These are phyloP conservation scores for Grigorovia yakushimaensis DNA, from an alignment of 805 yeast species.

Conservation along the genomic window DNA sequence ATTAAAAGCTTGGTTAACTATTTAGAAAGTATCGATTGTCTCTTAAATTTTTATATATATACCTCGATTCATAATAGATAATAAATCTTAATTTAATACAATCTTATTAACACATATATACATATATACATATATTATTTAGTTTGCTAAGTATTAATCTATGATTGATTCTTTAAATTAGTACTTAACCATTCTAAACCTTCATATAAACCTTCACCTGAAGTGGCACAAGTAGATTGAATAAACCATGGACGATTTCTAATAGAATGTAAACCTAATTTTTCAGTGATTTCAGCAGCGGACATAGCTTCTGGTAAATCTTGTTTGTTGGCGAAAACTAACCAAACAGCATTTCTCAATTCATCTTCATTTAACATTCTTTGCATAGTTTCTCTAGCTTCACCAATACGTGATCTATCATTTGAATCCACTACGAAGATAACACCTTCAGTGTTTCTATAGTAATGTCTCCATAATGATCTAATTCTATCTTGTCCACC, in stretches of 20 bases:
- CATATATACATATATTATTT: not conserved
- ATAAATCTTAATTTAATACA: not conserved
- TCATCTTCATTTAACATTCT: constrained; percentile 98
- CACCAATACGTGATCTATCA: constrained; percentile 95
- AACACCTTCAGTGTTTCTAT: constrained; percentile 97
- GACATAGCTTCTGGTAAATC: constrained; percentile 98
- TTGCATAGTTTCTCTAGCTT: constrained; percentile 96
- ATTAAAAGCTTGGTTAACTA: too few species aligned
- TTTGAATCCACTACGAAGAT: constrained; percentile 96
- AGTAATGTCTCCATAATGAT: constrained; percentile 98
- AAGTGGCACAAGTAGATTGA: constrained; percentile 97
- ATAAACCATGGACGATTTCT: constrained; percentile 99
- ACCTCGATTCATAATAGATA: not conserved
- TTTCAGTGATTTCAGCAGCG: constrained; percentile 97
- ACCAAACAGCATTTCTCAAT: constrained; percentile 88
- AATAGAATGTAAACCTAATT: constrained; percentile 90
- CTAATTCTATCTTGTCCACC: constrained; percentile 99
- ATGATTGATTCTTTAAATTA: constrained; percentile 66
- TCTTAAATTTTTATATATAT: too few species aligned
- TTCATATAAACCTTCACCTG: constrained; percentile 97
- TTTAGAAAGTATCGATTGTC: too few species aligned
- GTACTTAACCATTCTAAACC: constrained; percentile 96
- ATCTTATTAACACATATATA: not conserved
- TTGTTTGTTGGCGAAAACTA: constrained; percentile 96
- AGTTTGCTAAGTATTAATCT: not conserved